Conservation (phyloP, 2,329 filamentous ascomycete species). For the Sphaerulina musiva region DNA sequence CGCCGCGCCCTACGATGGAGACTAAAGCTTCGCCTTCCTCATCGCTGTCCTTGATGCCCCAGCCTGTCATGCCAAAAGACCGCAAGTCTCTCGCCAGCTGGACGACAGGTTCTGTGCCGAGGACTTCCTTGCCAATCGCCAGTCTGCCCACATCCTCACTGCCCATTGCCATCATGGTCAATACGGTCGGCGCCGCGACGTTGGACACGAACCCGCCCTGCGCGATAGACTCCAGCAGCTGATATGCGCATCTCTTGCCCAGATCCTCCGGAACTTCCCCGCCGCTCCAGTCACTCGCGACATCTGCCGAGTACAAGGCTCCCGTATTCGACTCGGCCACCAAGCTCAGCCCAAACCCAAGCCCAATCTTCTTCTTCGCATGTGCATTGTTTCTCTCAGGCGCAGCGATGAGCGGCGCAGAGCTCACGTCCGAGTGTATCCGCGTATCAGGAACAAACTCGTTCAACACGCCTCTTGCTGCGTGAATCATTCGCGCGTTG, state of each 20-base stretch:
- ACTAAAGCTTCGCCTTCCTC: constrained; percentile 66
- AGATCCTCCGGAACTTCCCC: constrained; percentile 85
- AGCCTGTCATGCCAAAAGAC: constrained; percentile 82
- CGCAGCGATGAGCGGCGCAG: constrained; percentile 56
- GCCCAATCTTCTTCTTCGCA: constrained; percentile 58
- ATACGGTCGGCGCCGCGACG: constrained; percentile 64
- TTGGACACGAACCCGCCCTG: constrained; percentile 74
- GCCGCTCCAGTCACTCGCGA: constrained; percentile 65
- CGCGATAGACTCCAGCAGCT: constrained; percentile 75
- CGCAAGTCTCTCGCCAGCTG: constrained; percentile 76
- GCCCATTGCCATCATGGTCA: constrained; percentile 96
- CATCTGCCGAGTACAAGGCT: constrained; percentile 81
- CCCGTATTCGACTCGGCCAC: constrained; percentile 89
- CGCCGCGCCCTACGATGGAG: constrained; percentile 84
- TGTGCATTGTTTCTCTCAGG: constrained; percentile 60
- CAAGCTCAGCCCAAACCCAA: constrained; percentile 84
- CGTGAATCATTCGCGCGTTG: constrained; percentile 91
- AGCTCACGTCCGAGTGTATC: constrained; percentile 65
- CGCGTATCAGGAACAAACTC: constrained; percentile 81
- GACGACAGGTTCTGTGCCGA: constrained; percentile 74
- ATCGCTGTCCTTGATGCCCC: constrained; percentile 72
- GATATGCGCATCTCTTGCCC: constrained; percentile 79
- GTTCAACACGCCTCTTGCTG: constrained; percentile 80
- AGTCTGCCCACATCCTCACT: constrained; percentile 89
- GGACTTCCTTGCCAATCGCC: constrained; percentile 70